These are phyloP conservation scores for Mycena haematopus DNA, from an alignment of 768 basidiomycete genomes.

Conservation along the genomic window DNA sequence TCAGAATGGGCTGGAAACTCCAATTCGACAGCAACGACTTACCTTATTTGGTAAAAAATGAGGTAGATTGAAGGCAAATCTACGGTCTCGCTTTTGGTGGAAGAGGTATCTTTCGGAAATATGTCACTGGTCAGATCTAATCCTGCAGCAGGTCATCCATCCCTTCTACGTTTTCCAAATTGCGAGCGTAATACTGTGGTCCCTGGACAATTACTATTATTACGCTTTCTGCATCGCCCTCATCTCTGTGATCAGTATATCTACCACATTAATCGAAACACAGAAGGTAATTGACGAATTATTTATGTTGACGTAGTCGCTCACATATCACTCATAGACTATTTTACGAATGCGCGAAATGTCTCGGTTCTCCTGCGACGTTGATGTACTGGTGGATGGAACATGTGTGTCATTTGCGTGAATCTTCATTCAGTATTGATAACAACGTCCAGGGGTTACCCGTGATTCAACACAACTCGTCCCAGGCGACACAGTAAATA, in stretches of 20 bases:
- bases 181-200: slow-evolving; percentile 93
- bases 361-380: slow-evolving; percentile 87
- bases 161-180: slow-evolving; percentile 99
- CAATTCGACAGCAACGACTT: slow-evolving; percentile 66
- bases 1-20: slow-evolving; percentile 65
- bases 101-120: slow-evolving; percentile 67
- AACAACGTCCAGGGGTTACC: slow-evolving; percentile 61
- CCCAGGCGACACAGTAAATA: slow-evolving; percentile 90
- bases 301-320: slow-evolving; percentile 17
- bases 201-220: slow-evolving; percentile 93
- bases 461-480: slow-evolving; percentile 81
- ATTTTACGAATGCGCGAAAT: slow-evolving; percentile 95
- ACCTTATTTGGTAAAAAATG: slow-evolving; percentile 83
- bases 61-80: slow-evolving; percentile 93
- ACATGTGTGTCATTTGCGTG: slow-evolving; percentile 58
- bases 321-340: too few species aligned
- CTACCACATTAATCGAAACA: slow-evolving; percentile 89
- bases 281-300: slow-evolving; percentile 61
- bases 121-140: slow-evolving; percentile 10
- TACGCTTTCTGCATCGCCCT: slow-evolving; percentile 97
- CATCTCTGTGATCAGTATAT: slow-evolving; percentile 85
- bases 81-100: slow-evolving; percentile 75
- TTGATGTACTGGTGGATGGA: slow-evolving; percentile 71
- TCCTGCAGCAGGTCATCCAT: slow-evolving; percentile 75
- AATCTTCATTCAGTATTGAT: slow-evolving; percentile 9